Evolutionary conservation across 352 stramenopile species (phyloP), one percentile per base, ranked within the genome.

Genomic region (Phytophthora fragariaefolia): DNA sequence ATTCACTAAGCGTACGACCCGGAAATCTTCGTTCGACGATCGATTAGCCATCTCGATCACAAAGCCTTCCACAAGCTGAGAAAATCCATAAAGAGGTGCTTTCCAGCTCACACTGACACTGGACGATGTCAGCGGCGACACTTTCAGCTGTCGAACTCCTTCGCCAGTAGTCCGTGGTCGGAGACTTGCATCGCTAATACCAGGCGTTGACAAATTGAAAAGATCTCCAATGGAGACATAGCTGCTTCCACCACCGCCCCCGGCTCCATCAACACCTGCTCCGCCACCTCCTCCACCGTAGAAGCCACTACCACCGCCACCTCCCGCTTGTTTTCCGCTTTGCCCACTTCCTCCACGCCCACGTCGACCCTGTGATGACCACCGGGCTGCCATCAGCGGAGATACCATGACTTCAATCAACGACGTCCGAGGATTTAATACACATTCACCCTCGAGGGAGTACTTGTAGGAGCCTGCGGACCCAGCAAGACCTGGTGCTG

Each of bases 221-320:
- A 81, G 32, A 7, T 77, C 36, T 0, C 36, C n/a, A 18, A 56
- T 36, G 0, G 71, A 77, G 1, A 89, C 40, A 32, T 82, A 90
- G 60, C 82, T 91, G 58, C 77, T 90, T 0, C 84, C 87, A 10
- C 87, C 85, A 0, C 83, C 87, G 0, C 87, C 87, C 0, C 87
- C 85, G 18, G 72, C 79, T 1, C 74, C 87, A 43, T 91, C 83
- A 18, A 89, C 45, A 9, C 87, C 87, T 27, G 81, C 61, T 0
- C 87, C 85, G 24, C 87, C 87, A 5, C 85, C 82, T 38, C 86
- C 89, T 3, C 89, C 89, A 6, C 89, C 89, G 59, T 79, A 95
- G 50, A 77, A 93, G 1, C 89, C 89, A 3, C 77, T 83, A 0
- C 89, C 89, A 38, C 87, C 89, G 4, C 89, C 89, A 5, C 89